Evolutionary conservation across 2,329 filamentous ascomycete species (phyloP), one percentile per base, ranked within the genome.

Genomic region (Periconia digitata): DNA sequence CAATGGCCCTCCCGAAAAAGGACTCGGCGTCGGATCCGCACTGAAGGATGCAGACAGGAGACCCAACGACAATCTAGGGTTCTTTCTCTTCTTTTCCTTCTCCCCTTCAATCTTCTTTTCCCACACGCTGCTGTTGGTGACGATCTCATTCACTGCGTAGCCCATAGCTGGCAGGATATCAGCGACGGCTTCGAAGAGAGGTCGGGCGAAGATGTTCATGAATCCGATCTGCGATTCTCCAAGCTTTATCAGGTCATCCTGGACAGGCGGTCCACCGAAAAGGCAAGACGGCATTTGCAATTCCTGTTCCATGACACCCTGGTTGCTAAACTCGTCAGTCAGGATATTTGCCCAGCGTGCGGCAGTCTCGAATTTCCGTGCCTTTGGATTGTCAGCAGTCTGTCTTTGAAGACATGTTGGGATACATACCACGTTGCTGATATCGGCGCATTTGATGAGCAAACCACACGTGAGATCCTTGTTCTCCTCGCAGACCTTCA

Each of bases 401-500:
- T 5, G 39, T 20, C 29, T 22, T 8, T 16, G 2, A 35, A 16
- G n/a, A n/a, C n/a, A n/a, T n/a, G n/a, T n/a, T n/a, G n/a, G n/a
- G n/a, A n/a, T n/a, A 86, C 89, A 71, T 80, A 92, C 89, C 70
- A 97, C 94, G 69, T 99, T 99, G 75, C 92, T 96, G 66, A 99
- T 97, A 71, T 99, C 94, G 34, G 94, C 94, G 68, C 94, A 97
- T 71, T 99, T 99, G 74, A 99, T 96, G 50, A 99, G 76, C 47
- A 99, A 76, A 13, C 91, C 91, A 72, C 94, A 97, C n/a, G 87
- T 78, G 40, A 97, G 74, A 8, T 89, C 85, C 58, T 86, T 88
- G 58, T 91, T 83, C 58, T 92, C 87, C 51, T 94, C 86, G 10
- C 86, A 69, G 58, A 87, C 81, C 56, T 91, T 87, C 5, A 82